Conservation (phyloP, 805 yeast species). For the Zygotorulaspora florentina region DNA sequence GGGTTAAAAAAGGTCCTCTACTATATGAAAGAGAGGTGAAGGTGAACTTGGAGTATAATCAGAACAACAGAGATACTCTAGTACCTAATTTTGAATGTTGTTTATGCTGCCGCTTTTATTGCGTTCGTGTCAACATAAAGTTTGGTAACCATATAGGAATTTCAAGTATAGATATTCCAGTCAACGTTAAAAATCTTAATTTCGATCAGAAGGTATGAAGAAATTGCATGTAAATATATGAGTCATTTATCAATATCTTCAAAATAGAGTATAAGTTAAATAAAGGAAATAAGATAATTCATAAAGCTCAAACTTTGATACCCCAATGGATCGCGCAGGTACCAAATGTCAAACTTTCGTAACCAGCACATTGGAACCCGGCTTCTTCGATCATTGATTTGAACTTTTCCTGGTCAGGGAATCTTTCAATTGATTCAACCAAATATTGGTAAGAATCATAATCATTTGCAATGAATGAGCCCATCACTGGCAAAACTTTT, state of each 20-base stretch:
- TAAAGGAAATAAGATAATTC: neutral
- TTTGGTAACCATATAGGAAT: conserved; percentile 38
- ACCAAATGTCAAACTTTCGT: conserved; percentile 91
- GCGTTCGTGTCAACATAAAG: conserved; percentile 45
- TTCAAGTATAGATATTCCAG: conserved; percentile 36
- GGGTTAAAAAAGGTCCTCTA: conserved; percentile 32
- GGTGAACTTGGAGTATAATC: conserved; percentile 41
- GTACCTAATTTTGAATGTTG: conserved; percentile 64
- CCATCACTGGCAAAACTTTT: conserved; percentile 85
- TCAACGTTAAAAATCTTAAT: conserved; percentile 34
- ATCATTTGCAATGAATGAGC: conserved; percentile 92
- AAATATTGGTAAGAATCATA: conserved; percentile 93
- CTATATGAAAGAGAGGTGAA: conserved; percentile 33
- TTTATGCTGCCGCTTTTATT: conserved; percentile 54
- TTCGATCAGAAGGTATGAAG: neutral
- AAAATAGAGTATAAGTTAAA: too few relatives aligned
- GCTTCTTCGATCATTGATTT: conserved; percentile 90
- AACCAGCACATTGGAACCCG: conserved; percentile 91
- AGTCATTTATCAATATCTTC: neutral
- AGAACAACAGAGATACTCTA: conserved; percentile 46
- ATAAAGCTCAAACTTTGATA: conserved; percentile 60
- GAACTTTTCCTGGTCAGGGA: conserved; percentile 90
- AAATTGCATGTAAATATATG: neutral
- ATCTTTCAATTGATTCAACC: conserved; percentile 88
- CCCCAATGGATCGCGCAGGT: conserved; percentile 96